Percentiles rank a stretch among this genome's conserved stretches.
phyloP scores from a whole-genome alignment of 2,329 filamentous ascomycete species.

The Calonectria ilicicola region DNA sequence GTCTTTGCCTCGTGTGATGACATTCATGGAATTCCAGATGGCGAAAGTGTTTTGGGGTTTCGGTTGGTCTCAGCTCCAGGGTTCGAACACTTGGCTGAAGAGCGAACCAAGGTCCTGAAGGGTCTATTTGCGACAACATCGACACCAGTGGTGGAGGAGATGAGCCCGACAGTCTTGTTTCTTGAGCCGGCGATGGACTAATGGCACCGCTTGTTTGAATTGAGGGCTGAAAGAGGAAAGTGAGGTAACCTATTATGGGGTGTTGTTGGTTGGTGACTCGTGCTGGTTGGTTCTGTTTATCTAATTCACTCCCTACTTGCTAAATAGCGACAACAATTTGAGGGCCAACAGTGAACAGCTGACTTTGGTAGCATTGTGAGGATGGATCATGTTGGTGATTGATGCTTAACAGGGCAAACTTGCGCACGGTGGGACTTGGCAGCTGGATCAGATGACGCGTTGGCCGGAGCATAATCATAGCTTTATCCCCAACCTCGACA shows the following conservation, averaged over 20 bases:
- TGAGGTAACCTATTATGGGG: not conserved
- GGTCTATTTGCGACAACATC: slow-evolving; percentile 18
- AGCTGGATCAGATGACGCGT: slow-evolving; percentile 35
- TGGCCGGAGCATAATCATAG: slow-evolving; percentile 25
- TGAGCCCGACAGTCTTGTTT: not conserved
- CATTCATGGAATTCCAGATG: slow-evolving; percentile 4
- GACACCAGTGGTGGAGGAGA: not conserved
- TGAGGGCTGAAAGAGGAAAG: not conserved
- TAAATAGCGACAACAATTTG: not conserved
- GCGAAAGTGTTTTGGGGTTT: not conserved
- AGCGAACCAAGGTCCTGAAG: not conserved
- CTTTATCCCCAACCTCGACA: not conserved
- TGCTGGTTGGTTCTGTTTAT: not conserved
- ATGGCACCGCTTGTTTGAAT: not conserved
- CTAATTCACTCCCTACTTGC: not conserved
- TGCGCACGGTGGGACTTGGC: slow-evolving; percentile 2
- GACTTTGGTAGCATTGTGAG: not conserved
- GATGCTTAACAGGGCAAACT: not conserved
- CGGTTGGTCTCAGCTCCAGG: not conserved
- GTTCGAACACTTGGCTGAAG: not conserved
- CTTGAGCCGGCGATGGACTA: not conserved
- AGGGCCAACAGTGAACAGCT: not conserved
- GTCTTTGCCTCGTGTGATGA: slow-evolving; percentile 14
- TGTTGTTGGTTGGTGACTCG: not conserved
- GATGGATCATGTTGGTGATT: slow-evolving; percentile 16